Conservation (phyloP, 2,329 filamentous ascomycete species). For the Stenocarpella maydis region DNA sequence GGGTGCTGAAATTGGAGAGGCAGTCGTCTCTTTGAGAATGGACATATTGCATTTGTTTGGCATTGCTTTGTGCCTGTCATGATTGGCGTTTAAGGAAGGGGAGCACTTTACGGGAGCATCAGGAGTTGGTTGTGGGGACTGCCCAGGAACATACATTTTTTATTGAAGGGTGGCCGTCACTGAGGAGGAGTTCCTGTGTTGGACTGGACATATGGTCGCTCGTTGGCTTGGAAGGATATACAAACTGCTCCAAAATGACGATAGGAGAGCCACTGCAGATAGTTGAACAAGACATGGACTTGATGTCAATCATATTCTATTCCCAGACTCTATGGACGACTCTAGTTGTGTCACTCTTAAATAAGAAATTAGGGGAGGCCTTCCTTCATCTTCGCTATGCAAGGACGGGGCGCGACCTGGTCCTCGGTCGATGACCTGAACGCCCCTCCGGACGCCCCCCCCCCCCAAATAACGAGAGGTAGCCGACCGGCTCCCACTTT, state of each 20-base stretch:
- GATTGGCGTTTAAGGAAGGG: neutral
- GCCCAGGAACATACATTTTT: constrained; percentile 7
- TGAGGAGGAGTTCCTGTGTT: constrained; percentile 3
- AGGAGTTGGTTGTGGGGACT: neutral
- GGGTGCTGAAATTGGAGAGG: neutral
- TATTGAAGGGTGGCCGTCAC: neutral
- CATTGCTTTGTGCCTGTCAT: neutral
- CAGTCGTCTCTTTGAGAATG: neutral
- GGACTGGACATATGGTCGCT: constrained; percentile 13
- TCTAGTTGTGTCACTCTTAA: constrained; percentile 30
- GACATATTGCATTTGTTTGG: neutral
- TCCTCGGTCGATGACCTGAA: neutral
- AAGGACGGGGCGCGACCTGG: constrained; percentile 15
- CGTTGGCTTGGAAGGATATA: constrained; percentile 15
- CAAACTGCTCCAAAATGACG: neutral
- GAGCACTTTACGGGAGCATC: neutral
- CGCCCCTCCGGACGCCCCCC: constrained; percentile 13
- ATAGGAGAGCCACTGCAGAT: neutral
- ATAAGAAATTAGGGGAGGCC: constrained; percentile 16
- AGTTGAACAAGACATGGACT: neutral
- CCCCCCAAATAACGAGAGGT: constrained; percentile 4
- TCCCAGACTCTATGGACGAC: constrained; percentile 32
- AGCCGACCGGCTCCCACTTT: constrained; percentile 14
- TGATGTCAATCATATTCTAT: constrained; percentile 30
- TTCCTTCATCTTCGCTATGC: constrained; percentile 18